Evolutionary conservation across 164 flowering plant species (phyloP).

Genomic region (Stephania cephalantha): DNA sequence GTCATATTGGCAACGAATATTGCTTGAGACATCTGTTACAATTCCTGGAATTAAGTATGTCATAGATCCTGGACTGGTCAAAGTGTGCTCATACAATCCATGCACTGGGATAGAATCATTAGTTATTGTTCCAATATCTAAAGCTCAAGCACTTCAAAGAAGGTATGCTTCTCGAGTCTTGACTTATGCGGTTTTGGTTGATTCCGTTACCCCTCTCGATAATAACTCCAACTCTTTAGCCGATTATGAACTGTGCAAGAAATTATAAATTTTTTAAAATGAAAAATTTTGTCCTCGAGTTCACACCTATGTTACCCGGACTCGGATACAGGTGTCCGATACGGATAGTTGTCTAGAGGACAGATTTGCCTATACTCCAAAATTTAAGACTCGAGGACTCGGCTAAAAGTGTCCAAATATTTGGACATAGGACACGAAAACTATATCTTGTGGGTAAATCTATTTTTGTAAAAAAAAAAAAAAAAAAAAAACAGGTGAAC

Average conservation of each 20-base stretch:
- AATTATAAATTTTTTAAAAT: background rate
- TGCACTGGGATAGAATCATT: constrained; percentile 73
- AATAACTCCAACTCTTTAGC: background rate
- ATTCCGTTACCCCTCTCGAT: background rate
- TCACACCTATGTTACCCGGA: background rate
- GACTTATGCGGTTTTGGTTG: background rate
- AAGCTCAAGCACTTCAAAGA: constrained; percentile 95
- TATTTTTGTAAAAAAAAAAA: no score
- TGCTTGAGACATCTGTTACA: constrained; percentile 91
- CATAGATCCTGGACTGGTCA: constrained; percentile 91
- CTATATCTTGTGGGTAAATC: no score
- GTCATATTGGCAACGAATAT: constrained; percentile 93
- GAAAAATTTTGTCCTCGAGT: background rate
- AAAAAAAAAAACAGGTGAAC: no score
- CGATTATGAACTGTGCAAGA: background rate
- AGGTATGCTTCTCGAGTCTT: constrained; percentile 35
- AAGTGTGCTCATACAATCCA: constrained; percentile 75
- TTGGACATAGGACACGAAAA: no score
- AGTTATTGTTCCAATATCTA: constrained; percentile 63
- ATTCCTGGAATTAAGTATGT: constrained; percentile 96
- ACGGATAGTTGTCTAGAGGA: no score
- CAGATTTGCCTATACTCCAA: no score
- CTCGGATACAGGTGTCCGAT: no score
- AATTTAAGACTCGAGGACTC: no score
- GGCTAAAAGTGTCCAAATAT: no score